Conservation (phyloP, 139 green algal genomes). For the Auxenochlorella pyrenoidosa region DNA sequence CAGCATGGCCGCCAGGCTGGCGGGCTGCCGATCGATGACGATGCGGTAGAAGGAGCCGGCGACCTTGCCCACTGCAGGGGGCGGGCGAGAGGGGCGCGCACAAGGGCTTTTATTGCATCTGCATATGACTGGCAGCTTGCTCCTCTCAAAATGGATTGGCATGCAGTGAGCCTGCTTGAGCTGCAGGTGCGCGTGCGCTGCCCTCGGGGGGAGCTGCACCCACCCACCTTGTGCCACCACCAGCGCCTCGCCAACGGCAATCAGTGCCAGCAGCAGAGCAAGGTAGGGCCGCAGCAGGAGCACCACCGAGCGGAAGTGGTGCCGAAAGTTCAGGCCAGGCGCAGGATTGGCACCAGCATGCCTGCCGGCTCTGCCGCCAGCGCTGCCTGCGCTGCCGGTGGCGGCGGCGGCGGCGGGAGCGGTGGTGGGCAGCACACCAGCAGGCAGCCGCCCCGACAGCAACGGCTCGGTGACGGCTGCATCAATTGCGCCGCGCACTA, state of each 20-base stretch:
- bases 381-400: not conserved
- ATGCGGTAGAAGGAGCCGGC: slow-evolving; percentile 55
- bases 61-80: slow-evolving; percentile 57
- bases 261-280: slow-evolving; percentile 35
- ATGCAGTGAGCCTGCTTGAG: not conserved
- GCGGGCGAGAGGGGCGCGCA: not conserved
- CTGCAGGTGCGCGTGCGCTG: not conserved
- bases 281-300: slow-evolving; percentile 43
- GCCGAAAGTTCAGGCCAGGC: not conserved
- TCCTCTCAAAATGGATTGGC: not conserved
- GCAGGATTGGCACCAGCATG: not conserved
- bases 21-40: slow-evolving; percentile 43
- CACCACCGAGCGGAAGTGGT: slow-evolving; percentile 20
- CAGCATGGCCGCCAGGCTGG: slow-evolving; percentile 19
- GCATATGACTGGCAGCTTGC: too few relatives aligned
- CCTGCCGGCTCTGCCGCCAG: not conserved
- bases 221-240: slow-evolving; percentile 42
- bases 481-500: not conserved
- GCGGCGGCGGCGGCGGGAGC: not conserved
- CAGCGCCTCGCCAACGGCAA: slow-evolving; percentile 44
- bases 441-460: not conserved
- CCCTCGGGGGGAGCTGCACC: not conserved
- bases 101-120: not conserved
- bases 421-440: not conserved
- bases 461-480: not conserved